Percentiles rank a stretch among this genome's conserved stretches.
These are phyloP conservation scores for Metschnikowia santaceciliae DNA, from an alignment of 805 yeast species.

Conservation along the genomic window DNA sequence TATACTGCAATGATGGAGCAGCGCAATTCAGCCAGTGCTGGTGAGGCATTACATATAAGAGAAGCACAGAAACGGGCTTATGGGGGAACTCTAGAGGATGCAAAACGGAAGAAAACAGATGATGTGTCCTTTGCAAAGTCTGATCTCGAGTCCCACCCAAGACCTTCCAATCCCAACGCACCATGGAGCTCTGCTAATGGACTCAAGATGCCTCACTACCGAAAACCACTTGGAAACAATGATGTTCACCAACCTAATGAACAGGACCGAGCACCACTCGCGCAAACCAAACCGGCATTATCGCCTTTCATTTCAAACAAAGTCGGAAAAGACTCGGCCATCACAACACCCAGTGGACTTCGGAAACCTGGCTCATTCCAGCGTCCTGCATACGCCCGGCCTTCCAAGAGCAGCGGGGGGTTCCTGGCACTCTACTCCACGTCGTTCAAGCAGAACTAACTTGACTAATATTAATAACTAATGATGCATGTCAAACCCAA, in stretches of 20 bases:
- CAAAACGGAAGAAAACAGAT: not conserved
- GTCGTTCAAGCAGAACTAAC: slow-evolving; percentile 11
- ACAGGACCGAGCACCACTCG: not conserved
- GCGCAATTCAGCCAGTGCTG: not conserved
- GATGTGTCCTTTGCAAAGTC: not conserved
- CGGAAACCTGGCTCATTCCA: slow-evolving; percentile 16
- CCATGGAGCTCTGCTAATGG: not conserved
- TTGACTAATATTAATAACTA: no score
- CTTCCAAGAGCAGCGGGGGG: slow-evolving; percentile 8
- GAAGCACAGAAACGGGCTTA: not conserved
- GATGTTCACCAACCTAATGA: not conserved
- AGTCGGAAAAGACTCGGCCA: slow-evolving; percentile 7
- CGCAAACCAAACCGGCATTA: not conserved
- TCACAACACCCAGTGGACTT: slow-evolving; percentile 5
- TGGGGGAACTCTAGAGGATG: not conserved
- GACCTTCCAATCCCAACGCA: not conserved
- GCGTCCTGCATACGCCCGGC: slow-evolving; percentile 12
- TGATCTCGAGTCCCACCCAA: not conserved
- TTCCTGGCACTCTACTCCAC: slow-evolving; percentile 18
- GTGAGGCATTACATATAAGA: not conserved
- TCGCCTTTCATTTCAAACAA: slow-evolving; percentile 19
- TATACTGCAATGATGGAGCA: not conserved
- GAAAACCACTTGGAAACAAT: slow-evolving; percentile 6
- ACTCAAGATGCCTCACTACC: slow-evolving; percentile 18
- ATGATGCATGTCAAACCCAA: no score